phyloP scores from a whole-genome alignment of 2,329 filamentous ascomycete genomes.

The Leptographium flavum region DNA sequence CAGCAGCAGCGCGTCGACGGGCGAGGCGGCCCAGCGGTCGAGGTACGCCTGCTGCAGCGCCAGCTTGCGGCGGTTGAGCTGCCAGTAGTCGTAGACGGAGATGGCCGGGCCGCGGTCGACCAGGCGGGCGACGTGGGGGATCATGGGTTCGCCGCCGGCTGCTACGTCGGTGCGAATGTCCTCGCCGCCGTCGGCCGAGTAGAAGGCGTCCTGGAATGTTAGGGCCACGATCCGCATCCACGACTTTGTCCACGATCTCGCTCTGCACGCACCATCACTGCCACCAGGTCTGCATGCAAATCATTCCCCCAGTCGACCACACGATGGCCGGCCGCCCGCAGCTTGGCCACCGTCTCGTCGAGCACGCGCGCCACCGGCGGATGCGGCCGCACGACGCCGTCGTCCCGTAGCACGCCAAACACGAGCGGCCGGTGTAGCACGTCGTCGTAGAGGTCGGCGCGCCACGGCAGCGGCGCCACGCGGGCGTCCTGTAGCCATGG shows the following conservation, averaged over 20 bases:
- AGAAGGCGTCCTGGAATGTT: conserved; percentile 35
- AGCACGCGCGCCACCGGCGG: conserved; percentile 45
- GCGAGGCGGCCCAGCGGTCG: conserved; percentile 39
- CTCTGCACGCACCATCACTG: conserved; percentile 1
- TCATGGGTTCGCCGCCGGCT: conserved; percentile 41
- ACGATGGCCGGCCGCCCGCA: conserved; percentile 32
- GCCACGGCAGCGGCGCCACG: conserved; percentile 50
- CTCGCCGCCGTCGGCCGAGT: conserved; percentile 47
- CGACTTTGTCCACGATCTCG: no score
- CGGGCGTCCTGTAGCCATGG: conserved; percentile 55
- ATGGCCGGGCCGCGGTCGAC: conserved; percentile 37
- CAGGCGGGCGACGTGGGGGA: conserved; percentile 43
- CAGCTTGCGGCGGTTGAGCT: conserved; percentile 45
- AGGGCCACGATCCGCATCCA: no score
- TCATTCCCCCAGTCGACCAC: conserved; percentile 36
- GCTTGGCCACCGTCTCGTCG: conserved; percentile 27
- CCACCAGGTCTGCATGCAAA: conserved; percentile 33
- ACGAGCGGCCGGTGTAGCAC: conserved; percentile 18
- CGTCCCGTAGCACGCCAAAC: conserved; percentile 5
- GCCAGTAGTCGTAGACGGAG: conserved; percentile 53
- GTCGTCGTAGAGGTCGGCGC: conserved; percentile 21
- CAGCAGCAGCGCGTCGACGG: conserved; percentile 39
- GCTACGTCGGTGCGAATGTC: conserved; percentile 42
- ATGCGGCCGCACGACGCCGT: conserved; percentile 32
- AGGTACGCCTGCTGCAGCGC: conserved; percentile 39